Evolutionary conservation across 108 stramenopile species (phyloP).

Genomic region (Stephanodiscus minutulus): DNA sequence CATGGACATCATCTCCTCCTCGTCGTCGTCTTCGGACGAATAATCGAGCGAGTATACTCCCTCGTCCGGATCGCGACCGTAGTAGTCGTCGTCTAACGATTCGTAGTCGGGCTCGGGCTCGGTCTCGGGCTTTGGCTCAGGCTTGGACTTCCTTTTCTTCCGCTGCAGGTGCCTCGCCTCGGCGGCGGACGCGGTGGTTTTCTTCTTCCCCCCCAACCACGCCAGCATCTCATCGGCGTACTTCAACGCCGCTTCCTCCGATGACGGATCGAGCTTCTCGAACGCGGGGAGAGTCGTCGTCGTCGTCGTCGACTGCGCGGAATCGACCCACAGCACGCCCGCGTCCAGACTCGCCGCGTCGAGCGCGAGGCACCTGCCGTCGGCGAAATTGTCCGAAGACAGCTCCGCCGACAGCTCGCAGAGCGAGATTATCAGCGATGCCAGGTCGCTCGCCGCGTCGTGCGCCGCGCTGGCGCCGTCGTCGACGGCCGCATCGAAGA

Average conservation of each 20-base stretch:
- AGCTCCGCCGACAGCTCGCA: conserved; percentile 78
- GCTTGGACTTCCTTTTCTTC: not conserved
- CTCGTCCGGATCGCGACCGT: conserved; percentile 23
- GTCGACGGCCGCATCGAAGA: conserved; percentile 20
- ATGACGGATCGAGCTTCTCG: conserved; percentile 6
- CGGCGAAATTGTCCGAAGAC: conserved; percentile 6
- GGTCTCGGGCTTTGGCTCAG: conserved; percentile 13
- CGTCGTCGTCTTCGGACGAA: conserved; percentile 19
- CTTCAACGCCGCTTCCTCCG: conserved; percentile 4
- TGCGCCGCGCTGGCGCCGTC: not conserved
- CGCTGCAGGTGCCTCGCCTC: not conserved
- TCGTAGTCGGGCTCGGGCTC: conserved; percentile 19
- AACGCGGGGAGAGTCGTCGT: conserved; percentile 19
- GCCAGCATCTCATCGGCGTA: conserved; percentile 28
- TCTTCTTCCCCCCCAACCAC: conserved; percentile 28
- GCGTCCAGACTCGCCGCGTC: conserved; percentile 67
- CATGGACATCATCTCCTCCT: not conserved
- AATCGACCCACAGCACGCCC: conserved; percentile 50
- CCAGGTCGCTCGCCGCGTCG: conserved; percentile 41
- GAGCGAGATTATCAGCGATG: conserved; percentile 55
- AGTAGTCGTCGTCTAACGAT: conserved; percentile 28
- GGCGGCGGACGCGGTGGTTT: not conserved
- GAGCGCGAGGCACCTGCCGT: conserved; percentile 57
- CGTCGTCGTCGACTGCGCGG: conserved; percentile 10
- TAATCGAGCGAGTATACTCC: conserved; percentile 30